Evolutionary conservation across 1,284 basidiomycete species (phyloP).

Genomic region (Singerocomus rubriflavus): DNA sequence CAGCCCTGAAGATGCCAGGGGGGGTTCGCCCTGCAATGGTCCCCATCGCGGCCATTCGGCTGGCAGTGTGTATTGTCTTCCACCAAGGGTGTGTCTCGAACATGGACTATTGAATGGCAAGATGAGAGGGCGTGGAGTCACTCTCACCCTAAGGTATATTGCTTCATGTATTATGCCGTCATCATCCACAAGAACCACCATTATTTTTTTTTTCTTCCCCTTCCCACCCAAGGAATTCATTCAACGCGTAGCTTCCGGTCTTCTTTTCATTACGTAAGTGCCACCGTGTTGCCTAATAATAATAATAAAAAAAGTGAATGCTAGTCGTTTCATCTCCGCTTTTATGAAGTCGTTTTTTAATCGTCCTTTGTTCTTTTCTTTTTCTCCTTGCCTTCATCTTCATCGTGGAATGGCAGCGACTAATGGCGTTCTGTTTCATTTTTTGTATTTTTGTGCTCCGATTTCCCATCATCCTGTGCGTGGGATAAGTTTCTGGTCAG

Average conservation of each 20-base stretch:
- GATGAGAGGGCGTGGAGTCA: not conserved
- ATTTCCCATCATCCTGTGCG: constrained; percentile 11
- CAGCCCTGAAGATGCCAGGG: constrained; percentile 41
- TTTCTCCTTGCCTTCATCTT: no score
- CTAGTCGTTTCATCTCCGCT: constrained; percentile 27
- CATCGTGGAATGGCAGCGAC: no score
- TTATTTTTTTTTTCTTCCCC: not conserved
- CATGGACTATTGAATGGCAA: constrained; percentile 10
- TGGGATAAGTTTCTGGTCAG: not conserved
- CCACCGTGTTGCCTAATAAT: constrained; percentile 2
- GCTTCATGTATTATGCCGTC: constrained; percentile 10
- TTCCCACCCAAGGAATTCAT: constrained; percentile 6
- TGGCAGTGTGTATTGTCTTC: constrained; percentile 31
- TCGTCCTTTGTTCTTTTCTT: not conserved
- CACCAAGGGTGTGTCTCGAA: constrained; percentile 5
- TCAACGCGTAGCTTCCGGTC: not conserved
- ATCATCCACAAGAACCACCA: not conserved
- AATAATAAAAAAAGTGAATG: not conserved
- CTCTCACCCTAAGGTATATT: not conserved
- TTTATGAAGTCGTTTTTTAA: not conserved
- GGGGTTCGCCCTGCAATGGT: constrained; percentile 42
- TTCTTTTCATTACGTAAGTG: constrained; percentile 30
- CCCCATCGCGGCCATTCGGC: constrained; percentile 38
- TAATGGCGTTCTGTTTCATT: no score
- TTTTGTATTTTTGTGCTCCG: constrained; percentile 3